A percentile compares a stretch with the other conserved stretches of the same genome.
phyloP scores from a whole-genome alignment of 208 protist genomes.

The Trypanosoma lewisi region DNA sequence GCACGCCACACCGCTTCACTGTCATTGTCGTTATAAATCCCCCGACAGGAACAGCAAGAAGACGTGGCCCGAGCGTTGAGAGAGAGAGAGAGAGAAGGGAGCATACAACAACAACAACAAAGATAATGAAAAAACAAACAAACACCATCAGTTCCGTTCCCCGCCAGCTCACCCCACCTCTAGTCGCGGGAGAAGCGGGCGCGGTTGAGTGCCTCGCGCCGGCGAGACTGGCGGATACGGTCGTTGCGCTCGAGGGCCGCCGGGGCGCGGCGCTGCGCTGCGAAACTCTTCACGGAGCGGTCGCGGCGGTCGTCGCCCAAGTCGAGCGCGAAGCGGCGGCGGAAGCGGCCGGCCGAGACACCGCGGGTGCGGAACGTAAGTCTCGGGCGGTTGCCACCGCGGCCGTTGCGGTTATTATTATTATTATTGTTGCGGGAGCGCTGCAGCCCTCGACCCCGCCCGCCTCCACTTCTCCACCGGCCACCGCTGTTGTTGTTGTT shows the following conservation, averaged over 20 bases:
- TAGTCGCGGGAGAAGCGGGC: constrained; percentile 64
- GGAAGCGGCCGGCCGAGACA: background rate
- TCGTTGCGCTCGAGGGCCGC: constrained; percentile 68
- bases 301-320: constrained; percentile 26
- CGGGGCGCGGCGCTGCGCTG: constrained; percentile 32
- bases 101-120: background rate
- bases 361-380: background rate
- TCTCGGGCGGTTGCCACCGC: constrained; percentile 11
- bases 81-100: too few species aligned
- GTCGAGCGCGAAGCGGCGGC: constrained; percentile 25
- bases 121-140: background rate
- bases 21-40: too few species aligned
- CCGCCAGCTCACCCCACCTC: background rate
- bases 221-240: constrained; percentile 36
- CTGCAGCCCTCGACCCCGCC: too few species aligned
- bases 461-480: too few species aligned
- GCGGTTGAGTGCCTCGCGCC: constrained; percentile 55
- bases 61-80: too few species aligned
- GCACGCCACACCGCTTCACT: too few species aligned
- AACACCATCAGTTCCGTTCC: background rate
- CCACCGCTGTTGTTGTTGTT: too few species aligned
- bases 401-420: constrained; percentile 11
- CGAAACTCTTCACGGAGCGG: constrained; percentile 49
- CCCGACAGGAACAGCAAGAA: too few species aligned
- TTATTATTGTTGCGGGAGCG: too few species aligned